phyloP scores from a whole-genome alignment of 371 early-diverging fungal species.

The Mortierella sp. region DNA sequence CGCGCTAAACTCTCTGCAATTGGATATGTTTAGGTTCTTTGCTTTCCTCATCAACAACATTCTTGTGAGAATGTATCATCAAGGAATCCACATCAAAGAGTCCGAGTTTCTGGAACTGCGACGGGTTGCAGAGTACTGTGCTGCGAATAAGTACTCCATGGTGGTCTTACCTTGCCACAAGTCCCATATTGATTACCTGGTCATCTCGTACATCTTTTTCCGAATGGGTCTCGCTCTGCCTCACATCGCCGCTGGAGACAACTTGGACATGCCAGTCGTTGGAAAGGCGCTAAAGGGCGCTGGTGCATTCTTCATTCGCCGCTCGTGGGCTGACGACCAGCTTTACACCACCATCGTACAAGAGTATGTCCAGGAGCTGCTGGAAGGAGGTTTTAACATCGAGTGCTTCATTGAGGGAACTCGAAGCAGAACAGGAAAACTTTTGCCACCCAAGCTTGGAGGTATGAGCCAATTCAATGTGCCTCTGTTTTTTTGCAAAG shows the following conservation, averaged over 20 bases:
- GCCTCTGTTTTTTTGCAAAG: neutral
- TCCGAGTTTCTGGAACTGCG: slow-evolving; percentile 81
- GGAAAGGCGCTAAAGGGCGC: slow-evolving; percentile 73
- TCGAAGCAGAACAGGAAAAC: slow-evolving; percentile 78
- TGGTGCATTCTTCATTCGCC: slow-evolving; percentile 87
- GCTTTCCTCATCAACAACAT: slow-evolving; percentile 80
- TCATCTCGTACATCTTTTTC: slow-evolving; percentile 85
- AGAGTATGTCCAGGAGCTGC: slow-evolving; percentile 74
- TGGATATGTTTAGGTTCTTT: slow-evolving; percentile 62
- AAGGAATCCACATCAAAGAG: slow-evolving; percentile 87
- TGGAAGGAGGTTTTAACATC: slow-evolving; percentile 77
- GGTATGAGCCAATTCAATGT: slow-evolving; percentile 12
- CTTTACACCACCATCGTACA: slow-evolving; percentile 78
- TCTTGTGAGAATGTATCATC: slow-evolving; percentile 82
- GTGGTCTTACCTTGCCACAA: slow-evolving; percentile 89
- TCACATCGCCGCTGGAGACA: slow-evolving; percentile 91
- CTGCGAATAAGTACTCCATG: slow-evolving; percentile 77
- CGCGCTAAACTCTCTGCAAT: no score
- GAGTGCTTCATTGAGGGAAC: slow-evolving; percentile 92
- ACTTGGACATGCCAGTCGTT: slow-evolving; percentile 85
- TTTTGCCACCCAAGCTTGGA: slow-evolving; percentile 85
- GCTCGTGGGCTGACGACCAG: slow-evolving; percentile 84
- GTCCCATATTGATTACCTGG: slow-evolving; percentile 92
- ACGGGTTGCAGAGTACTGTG: slow-evolving; percentile 45
- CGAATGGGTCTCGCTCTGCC: slow-evolving; percentile 85